Evolutionary conservation across 2,329 filamentous ascomycete species (phyloP).

Genomic region (Myriosclerotinia scirpicola): DNA sequence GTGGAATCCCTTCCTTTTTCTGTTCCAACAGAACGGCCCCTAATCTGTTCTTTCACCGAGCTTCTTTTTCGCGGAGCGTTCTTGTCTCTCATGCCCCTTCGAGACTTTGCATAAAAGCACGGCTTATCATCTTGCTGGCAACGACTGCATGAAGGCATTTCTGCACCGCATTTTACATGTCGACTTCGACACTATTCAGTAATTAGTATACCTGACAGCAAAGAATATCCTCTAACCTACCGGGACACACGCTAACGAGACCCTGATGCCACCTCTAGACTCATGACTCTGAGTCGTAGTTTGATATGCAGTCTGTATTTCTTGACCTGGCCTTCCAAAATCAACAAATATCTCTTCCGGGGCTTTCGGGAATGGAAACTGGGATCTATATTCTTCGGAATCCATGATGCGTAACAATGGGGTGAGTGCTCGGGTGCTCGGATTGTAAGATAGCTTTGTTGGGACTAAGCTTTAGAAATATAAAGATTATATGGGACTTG

Average conservation of each 20-base stretch:
- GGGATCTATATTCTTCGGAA: not conserved
- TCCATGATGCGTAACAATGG: not conserved
- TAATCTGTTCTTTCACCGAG: conserved; percentile 25
- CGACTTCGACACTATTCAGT: conserved; percentile 40
- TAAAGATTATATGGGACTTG: not conserved
- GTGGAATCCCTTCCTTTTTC: conserved; percentile 15
- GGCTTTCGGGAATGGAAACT: conserved; percentile 6
- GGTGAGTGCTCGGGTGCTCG: not conserved
- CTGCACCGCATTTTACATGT: conserved; percentile 50
- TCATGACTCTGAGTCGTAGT: conserved; percentile 14
- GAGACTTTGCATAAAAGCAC: conserved; percentile 51
- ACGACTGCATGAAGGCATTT: conserved; percentile 46
- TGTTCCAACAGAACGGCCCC: conserved; percentile 16
- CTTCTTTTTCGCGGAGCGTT: conserved; percentile 30
- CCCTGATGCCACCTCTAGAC: conserved; percentile 42
- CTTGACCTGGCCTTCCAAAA: conserved; percentile 27
- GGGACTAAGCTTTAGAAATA: not conserved
- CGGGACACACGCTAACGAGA: conserved; percentile 49
- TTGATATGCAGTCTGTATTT: conserved; percentile 6
- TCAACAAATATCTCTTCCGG: conserved; percentile 32
- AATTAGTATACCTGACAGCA: not conserved
- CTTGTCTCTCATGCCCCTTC: conserved; percentile 45
- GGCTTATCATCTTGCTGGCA: conserved; percentile 46
- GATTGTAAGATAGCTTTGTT: not conserved
- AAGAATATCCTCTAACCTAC: conserved; percentile 25